Percentiles rank a stretch among this genome's conserved stretches.
Conservation (phyloP, 352 stramenopile species). For the Phytophthora capsici region DNA sequence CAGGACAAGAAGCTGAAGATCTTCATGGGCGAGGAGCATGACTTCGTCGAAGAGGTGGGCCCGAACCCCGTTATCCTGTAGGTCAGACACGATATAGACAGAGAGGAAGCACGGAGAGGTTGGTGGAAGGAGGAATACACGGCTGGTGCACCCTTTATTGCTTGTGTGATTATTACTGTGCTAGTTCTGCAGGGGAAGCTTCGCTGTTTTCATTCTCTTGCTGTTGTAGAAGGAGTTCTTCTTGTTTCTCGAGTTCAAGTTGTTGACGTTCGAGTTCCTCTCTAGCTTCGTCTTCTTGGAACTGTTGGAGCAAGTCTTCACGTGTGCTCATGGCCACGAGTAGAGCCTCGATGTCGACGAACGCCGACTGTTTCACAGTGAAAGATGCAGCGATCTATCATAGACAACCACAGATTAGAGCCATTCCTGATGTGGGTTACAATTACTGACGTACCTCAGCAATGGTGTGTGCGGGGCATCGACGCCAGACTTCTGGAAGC, state of each 20-base stretch:
- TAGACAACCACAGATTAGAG: too few relatives aligned
- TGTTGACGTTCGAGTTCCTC: conserved; percentile 23
- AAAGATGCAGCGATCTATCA: conserved; percentile 49
- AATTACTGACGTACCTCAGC: conserved; percentile 41
- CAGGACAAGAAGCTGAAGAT: conserved; percentile 98
- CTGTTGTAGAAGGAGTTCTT: conserved; percentile 1
- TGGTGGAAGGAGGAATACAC: conserved; percentile 19
- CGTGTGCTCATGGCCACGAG: conserved; percentile 38
- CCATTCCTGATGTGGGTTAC: neutral
- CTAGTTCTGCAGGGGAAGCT: neutral
- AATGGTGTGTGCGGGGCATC: conserved; percentile 46
- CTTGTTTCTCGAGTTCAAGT: conserved; percentile 10
- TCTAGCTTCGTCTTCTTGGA: conserved; percentile 29
- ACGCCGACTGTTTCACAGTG: conserved; percentile 23
- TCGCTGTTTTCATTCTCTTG: conserved; percentile 7
- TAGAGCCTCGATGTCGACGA: conserved; percentile 50
- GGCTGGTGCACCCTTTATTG: conserved; percentile 9
- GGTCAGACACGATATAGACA: conserved; percentile 31
- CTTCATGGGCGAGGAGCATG: conserved; percentile 94
- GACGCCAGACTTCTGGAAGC: conserved; percentile 51
- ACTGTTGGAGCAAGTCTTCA: conserved; percentile 32
- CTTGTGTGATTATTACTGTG: conserved; percentile 6
- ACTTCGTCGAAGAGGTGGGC: conserved; percentile 90
- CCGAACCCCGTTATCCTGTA: conserved; percentile 87
- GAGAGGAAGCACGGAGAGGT: neutral